Evolutionary conservation across 768 basidiomycete species (phyloP).

Genomic region (Clathrus columnatus): DNA sequence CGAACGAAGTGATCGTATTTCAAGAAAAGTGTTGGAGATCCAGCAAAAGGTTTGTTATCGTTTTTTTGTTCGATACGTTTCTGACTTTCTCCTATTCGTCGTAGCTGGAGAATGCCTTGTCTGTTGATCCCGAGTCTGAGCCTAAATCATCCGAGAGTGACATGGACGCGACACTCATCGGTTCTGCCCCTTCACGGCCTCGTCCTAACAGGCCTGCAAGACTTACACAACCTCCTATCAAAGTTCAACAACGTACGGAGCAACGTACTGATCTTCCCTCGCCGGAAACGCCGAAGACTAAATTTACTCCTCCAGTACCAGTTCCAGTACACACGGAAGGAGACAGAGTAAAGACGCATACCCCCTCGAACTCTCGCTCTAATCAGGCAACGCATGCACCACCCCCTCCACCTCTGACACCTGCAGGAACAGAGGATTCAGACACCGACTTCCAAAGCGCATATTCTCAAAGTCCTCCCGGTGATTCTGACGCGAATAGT

Average conservation of each 20-base stretch:
- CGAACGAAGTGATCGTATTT: constrained; percentile 78
- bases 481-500: constrained; percentile 18
- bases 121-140: constrained; percentile 16
- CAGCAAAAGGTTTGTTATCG: constrained; percentile 68
- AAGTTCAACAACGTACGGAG: constrained; percentile 23
- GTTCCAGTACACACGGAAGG: neutral
- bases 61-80: constrained; percentile 9
- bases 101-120: constrained; percentile 72
- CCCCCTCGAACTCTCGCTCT: constrained; percentile 16
- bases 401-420: constrained; percentile 13
- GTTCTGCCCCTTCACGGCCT: neutral
- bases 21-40: constrained; percentile 80
- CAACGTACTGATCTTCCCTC: constrained; percentile 8
- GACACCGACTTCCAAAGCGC: constrained; percentile 86
- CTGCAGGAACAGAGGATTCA: constrained; percentile 52
- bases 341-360: constrained; percentile 22
- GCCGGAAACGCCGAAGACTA: constrained; percentile 6
- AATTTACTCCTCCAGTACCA: neutral
- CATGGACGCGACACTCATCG: constrained; percentile 27
- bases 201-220: constrained; percentile 10
- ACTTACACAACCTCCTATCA: neutral
- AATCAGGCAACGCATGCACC: neutral
- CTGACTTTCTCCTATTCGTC: constrained; percentile 5
- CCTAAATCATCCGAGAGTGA: constrained; percentile 3
- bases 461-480: constrained; percentile 66